A percentile compares a stretch with the other conserved stretches of the same genome.
phyloP scores from a whole-genome alignment of 768 basidiomycete genomes.

The Harrya chromipes region DNA sequence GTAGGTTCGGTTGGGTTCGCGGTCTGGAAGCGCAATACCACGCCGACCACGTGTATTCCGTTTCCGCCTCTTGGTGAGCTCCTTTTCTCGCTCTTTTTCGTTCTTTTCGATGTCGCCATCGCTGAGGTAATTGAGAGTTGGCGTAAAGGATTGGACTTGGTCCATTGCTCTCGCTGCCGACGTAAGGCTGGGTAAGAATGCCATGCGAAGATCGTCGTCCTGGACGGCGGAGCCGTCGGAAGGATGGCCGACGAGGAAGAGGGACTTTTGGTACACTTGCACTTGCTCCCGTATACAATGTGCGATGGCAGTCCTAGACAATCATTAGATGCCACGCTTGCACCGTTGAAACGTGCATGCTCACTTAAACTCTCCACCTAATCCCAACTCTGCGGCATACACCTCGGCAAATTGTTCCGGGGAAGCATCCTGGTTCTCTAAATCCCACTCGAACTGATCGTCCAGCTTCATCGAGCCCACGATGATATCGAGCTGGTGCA shows the following conservation, averaged over 20 bases:
- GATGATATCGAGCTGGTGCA: conserved; percentile 83
- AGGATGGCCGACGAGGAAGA: conserved; percentile 87
- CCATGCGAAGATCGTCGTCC: conserved; percentile 88
- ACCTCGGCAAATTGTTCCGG: conserved; percentile 92
- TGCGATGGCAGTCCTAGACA: conserved; percentile 83
- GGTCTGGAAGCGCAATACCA: conserved; percentile 84
- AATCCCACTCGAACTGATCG: conserved; percentile 98
- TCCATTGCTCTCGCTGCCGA: conserved; percentile 71
- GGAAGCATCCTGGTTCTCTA: conserved; percentile 72
- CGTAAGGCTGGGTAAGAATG: conserved; percentile 81
- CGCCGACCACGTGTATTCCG: conserved; percentile 79
- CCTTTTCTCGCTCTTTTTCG: conserved; percentile 94
- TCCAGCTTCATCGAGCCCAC: conserved; percentile 90
- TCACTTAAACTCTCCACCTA: conserved; percentile 90
- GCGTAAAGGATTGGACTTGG: conserved; percentile 79
- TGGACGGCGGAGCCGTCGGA: conserved; percentile 73
- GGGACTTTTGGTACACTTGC: conserved; percentile 85
- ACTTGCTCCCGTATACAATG: conserved; percentile 96
- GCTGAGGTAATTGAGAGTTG: conserved; percentile 83
- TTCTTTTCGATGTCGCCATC: conserved; percentile 85
- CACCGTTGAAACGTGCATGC: conserved; percentile 20
- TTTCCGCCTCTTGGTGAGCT: conserved; percentile 80
- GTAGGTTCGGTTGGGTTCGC: conserved; percentile 88
- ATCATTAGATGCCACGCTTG: conserved; percentile 8
- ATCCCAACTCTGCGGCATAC: conserved; percentile 82